These are phyloP conservation scores for Chrysochromulina parva DNA, from an alignment of 78 protist genomes.

Conservation along the genomic window DNA sequence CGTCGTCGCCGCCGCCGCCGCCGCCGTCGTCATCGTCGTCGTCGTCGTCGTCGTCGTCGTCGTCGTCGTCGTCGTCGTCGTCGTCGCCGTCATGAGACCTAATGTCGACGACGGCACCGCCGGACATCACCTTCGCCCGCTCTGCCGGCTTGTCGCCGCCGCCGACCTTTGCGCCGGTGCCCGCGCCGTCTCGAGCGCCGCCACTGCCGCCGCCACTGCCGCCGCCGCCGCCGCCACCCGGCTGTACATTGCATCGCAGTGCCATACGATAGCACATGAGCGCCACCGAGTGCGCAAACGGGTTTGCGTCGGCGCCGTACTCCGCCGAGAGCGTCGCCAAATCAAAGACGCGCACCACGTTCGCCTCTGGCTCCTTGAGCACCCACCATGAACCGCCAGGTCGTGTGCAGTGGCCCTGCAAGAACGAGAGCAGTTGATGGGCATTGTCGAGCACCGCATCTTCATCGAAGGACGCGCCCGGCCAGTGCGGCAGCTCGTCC, in stretches of 20 bases:
- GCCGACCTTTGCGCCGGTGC: too few relatives aligned
- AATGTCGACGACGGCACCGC: too few relatives aligned
- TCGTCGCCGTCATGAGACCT: too few relatives aligned
- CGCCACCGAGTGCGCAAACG: constrained; percentile 12
- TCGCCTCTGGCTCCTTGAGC: background rate
- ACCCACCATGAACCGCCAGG: background rate
- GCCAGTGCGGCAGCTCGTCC: constrained; percentile 29
- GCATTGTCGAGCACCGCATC: constrained; percentile 23
- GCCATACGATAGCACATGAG: constrained; percentile 18
- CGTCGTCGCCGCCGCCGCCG: too few relatives aligned
- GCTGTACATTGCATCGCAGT: background rate
- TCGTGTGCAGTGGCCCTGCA: constrained; percentile 27
- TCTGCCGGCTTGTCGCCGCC: too few relatives aligned
- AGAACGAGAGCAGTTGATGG: background rate
- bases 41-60: too few relatives aligned
- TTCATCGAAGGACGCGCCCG: constrained; percentile 21
- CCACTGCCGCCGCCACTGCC: too few relatives aligned
- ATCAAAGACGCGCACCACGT: background rate
- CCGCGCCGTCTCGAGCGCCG: too few relatives aligned
- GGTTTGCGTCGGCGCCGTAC: background rate
- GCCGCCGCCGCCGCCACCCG: too few relatives aligned
- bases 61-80: too few relatives aligned
- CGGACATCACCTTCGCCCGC: too few relatives aligned
- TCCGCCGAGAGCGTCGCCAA: background rate
- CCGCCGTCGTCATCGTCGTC: too few relatives aligned